Evolutionary conservation across 331 rosid genomes (phyloP), one percentile per base, ranked within the genome.

Genomic region (Quercus tomentella): DNA sequence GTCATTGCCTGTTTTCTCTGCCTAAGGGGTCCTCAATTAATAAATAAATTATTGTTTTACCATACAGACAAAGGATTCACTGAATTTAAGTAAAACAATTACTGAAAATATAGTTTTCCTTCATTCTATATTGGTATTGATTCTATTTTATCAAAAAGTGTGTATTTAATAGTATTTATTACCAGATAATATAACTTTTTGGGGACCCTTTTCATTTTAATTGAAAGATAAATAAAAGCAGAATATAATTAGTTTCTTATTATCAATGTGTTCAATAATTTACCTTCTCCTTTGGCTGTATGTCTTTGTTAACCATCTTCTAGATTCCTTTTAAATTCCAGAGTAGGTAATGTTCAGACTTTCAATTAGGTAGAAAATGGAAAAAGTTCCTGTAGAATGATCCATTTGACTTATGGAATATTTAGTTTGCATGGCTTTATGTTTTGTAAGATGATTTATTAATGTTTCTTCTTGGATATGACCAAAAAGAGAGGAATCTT

Each of bases 221-320:
- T 8, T 22, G 25, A 33, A 33, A 10, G 33, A 30, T 31, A 33
- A 31, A 31, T 31, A 16, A 20, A 17, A 8, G 8, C 14, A 31
- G 23, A 66, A 33, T 6, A 30, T 18, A 41, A 18, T 8, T 66
- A 18, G 71, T 66, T 77, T 60, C 61, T 45, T 66, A 4, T 76
- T 84, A 11, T 73, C 23, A 23, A 26, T 74, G 54, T 86, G 74
- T 67, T 80, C 84, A 88, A 80, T 85, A 69, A 83, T 82, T 75
- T 43, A 85, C 87, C 91, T 76, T 85, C 91, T 85, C 82, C 89
- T 75, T 87, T 87, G 95, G 86, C 76, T 21, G 76, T 80, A 83
- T 82, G 81, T 82, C 76, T 83, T 65, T 41, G 41, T 58, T 65
- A 54, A 58, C 70, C 77, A 60, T 43, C 57, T 70, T 67, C 26